A percentile compares a stretch with the other conserved stretches of the same genome.
Evolutionary conservation across 2,329 filamentous ascomycete species (phyloP).

Genomic region (Fusarium coicis): DNA sequence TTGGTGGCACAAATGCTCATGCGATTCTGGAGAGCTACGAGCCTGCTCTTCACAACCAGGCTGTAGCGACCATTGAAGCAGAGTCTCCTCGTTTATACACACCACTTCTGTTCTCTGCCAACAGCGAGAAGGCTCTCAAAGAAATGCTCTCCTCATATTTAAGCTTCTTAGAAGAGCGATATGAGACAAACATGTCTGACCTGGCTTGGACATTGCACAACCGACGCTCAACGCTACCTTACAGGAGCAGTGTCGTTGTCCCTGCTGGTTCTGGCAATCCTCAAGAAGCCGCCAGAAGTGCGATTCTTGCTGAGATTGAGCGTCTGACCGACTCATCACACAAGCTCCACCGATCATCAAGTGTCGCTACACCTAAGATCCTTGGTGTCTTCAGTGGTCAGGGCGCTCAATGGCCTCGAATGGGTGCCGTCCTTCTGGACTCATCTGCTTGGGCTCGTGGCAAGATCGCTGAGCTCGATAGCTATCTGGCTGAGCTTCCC

Average conservation of each 20-base stretch:
- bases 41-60: not conserved
- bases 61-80: not conserved
- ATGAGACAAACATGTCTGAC: not conserved
- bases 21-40: constrained; percentile 16
- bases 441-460: not conserved
- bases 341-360: not conserved
- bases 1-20: constrained; percentile 25
- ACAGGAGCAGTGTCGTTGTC: not conserved
- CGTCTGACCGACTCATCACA: not conserved
- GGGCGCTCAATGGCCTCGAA: constrained; percentile 10
- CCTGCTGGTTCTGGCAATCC: not conserved
- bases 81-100: not conserved
- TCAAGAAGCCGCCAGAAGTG: not conserved
- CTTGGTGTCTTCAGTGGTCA: constrained; percentile 7
- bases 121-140: not conserved
- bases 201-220: not conserved
- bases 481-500: not conserved
- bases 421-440: not conserved
- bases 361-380: not conserved
- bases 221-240: not conserved
- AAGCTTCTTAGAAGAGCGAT: not conserved
- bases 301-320: not conserved
- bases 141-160: not conserved
- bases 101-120: not conserved
- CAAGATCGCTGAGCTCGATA: not conserved